Base-by-base conservation (phyloP, 495 filamentous ascomycete species). In the Elaphomyces granulatus region DNA sequence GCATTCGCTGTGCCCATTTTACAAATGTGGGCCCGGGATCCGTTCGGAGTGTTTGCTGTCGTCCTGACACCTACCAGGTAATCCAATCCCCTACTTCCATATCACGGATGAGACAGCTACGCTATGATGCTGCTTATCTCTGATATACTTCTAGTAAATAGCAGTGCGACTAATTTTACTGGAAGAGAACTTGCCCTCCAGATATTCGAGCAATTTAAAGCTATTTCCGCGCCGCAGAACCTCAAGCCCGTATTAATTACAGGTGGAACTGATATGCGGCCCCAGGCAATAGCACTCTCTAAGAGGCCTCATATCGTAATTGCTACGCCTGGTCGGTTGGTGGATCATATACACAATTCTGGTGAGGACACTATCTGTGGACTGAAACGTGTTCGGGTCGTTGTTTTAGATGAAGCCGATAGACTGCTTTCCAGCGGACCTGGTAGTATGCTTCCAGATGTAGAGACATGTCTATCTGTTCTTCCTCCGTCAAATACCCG, bases 391-490 rank as follows among this genome's bases (percentile, higher is more conserved):
- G 78, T 80, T 8, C 76, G 75, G 20, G 81, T 87, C 60, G 82
- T 95, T 3, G 83, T 99, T 0, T 77, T 99, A 30, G 90, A 99
- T 60, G 90, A 99, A 67, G 90, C 90, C 17, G 90, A 99, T 60
- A 76, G 92, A 31, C 70, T 99, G 15, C 70, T 99, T 14, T 74
- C 82, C 18, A 69, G 75, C 18, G 77, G 74, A 21, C 66, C 68
- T 3, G 87, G 86, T 8, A 85, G 79, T 61, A 93, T 93, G 87
- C 68, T 94, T n/a, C 77, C 82, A 16, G 90, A 95, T 55, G 73
- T 99, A 1, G 86, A 87, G 50, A 84, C 80, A 34, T 94, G 87
- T 52, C 67, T 99, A 3, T 73, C 69, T 3, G 74, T 77, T 2
- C 72, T 96, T 1, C 88, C 90, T 1, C 74, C 85, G 0, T 59